Conservation (phyloP, 192 early-diverging fungal species). For the Lobulomyces angularis region DNA sequence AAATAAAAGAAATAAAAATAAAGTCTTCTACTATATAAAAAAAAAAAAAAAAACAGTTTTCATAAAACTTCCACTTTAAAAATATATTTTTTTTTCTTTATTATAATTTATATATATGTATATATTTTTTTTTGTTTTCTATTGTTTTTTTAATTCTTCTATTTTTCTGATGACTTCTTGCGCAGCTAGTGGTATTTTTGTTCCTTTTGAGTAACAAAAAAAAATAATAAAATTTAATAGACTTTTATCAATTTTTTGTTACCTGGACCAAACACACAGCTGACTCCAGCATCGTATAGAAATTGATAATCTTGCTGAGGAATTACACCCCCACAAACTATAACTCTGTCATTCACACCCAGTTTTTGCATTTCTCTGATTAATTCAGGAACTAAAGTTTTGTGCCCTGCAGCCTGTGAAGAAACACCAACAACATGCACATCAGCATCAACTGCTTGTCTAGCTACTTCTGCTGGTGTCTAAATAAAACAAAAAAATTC, state of each 20-base stretch:
- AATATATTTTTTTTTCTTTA: too few relatives aligned
- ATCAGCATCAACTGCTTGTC: conserved; percentile 79
- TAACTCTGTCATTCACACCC: conserved; percentile 58
- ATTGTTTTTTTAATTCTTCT: conserved; percentile 31
- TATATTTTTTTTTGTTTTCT: background rate
- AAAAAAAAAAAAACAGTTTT: too few relatives aligned
- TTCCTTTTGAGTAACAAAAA: conserved; percentile 21
- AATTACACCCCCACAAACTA: conserved; percentile 78
- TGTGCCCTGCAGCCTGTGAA: conserved; percentile 81
- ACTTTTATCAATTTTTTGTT: background rate
- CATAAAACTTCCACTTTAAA: too few relatives aligned
- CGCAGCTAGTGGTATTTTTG: conserved; percentile 70
- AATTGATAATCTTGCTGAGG: conserved; percentile 79
- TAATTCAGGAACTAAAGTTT: conserved; percentile 70
- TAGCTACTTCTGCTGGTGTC: conserved; percentile 78
- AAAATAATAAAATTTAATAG: background rate
- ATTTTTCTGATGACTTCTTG: conserved; percentile 68
- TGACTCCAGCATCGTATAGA: conserved; percentile 66
- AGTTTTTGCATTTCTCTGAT: conserved; percentile 63
- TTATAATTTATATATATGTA: too few relatives aligned
- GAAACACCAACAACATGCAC: conserved; percentile 80
- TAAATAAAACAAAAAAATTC: conserved; percentile 13
- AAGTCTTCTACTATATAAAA: too few relatives aligned
- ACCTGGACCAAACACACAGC: conserved; percentile 74
- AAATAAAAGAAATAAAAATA: too few relatives aligned